Evolutionary conservation across 306 rosid species (phyloP), one percentile per base, ranked within the genome.

Genomic region (Medicago ruthenica): DNA sequence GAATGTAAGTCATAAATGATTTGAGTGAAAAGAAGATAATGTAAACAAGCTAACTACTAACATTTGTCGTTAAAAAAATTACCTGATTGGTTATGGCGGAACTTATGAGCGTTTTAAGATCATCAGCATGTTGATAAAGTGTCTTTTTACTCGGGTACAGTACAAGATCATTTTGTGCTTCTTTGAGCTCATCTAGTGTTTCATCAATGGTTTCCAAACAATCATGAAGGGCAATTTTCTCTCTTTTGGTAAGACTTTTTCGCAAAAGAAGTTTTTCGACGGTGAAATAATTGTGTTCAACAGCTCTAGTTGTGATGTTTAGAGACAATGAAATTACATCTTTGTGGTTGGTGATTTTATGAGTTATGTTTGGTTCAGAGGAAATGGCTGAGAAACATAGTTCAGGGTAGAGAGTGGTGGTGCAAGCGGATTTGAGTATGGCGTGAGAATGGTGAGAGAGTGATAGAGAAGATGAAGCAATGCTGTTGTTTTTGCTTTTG

Each of bases 21-120:
- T 13, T 1, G 15, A 42, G 12, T 0, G 4, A 42, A 42, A 42
- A 11, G 44, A 2, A 42, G 0, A 42, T 42, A 42, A 10, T 42
- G 1, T 45, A 7, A 12, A 10, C 50, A 12, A 45, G 0, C 13
- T 12, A 12, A 12, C 51, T 45, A 45, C 0, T 45, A 4, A 45
- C 15, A 11, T 45, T 45, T 45, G 7, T 6, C 51, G 51, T 45
- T 50, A 45, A 45, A 45, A 41, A 40, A 40, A 50, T 88, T 42
- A 84, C 91, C 68, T 93, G 98, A 79, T 94, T 87, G 11, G 98
- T 95, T 1, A 95, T 90, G 70, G 98, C 86, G 36, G 97, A 68
- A 51, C 97, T 92, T 7, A 95, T 76, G 0, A 92, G 68, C 0
- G 96, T 95, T 66, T 87, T 89, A 3, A 95, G 88, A 58, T 95